These are phyloP conservation scores for Aegilops bicornis DNA, from an alignment of 176 grass and related monocot species.

Conservation along the genomic window DNA sequence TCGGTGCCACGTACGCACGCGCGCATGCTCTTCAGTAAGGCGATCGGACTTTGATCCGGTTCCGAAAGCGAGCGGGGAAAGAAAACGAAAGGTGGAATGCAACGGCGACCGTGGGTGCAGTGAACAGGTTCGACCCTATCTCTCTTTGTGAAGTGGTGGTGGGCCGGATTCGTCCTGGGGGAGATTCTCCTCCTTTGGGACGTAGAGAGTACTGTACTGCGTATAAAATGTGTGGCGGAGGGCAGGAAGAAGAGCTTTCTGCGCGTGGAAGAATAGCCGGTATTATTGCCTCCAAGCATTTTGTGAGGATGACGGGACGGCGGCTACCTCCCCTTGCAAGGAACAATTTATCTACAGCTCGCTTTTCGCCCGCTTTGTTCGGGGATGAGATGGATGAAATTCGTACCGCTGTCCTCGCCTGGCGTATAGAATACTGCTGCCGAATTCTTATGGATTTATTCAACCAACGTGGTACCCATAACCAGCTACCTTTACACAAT, in stretches of 20 bases:
- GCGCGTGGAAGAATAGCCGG: not conserved
- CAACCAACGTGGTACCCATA: not conserved
- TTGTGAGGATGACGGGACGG: not conserved
- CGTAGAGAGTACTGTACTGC: too few relatives aligned
- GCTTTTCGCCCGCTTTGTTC: not conserved
- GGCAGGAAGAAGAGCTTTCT: not conserved
- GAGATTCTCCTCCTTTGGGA: not conserved
- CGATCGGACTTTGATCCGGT: not conserved
- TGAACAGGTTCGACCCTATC: not conserved
- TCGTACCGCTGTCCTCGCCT: not conserved
- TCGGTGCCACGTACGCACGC: not conserved
- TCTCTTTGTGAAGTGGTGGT: not conserved
- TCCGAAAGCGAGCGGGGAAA: not conserved
- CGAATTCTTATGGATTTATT: not conserved
- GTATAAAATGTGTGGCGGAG: not conserved
- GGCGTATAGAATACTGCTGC: not conserved
- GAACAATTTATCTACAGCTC: not conserved
- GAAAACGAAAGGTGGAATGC: not conserved
- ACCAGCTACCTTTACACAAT: not conserved
- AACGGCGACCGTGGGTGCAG: not conserved
- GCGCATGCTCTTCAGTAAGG: too few relatives aligned
- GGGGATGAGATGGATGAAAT: not conserved
- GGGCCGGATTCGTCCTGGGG: not conserved
- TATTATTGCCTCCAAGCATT: not conserved
- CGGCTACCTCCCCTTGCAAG: not conserved